These are phyloP conservation scores for Talaromyces sp. DNA, from an alignment of 2,329 filamentous ascomycete species.

Conservation along the genomic window DNA sequence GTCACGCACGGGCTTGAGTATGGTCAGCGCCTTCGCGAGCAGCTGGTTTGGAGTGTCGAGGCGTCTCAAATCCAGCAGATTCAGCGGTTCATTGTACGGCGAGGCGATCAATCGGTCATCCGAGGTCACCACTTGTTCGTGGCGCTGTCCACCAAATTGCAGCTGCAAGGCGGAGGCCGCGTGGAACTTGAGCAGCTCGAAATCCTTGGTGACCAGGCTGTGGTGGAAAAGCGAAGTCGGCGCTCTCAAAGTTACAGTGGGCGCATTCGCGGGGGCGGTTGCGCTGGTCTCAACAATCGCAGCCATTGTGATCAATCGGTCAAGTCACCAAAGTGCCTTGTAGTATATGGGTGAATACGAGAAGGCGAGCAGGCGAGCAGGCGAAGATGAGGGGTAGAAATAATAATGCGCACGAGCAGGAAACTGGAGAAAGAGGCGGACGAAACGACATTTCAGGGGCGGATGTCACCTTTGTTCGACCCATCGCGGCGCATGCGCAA, in stretches of 20 bases:
- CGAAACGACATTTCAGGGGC: background rate
- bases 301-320: background rate
- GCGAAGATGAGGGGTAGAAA: background rate
- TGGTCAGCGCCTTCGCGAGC: constrained; percentile 65
- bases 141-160: constrained; percentile 13
- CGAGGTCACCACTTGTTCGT: constrained; percentile 11
- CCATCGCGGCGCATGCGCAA: constrained; percentile 3
- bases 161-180: constrained; percentile 31
- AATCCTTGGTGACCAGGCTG: constrained; percentile 26
- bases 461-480: constrained; percentile 3
- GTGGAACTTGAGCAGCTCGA: constrained; percentile 29
- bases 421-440: constrained; percentile 13
- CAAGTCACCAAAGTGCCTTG: background rate
- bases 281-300: background rate
- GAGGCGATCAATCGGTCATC: constrained; percentile 58
- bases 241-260: constrained; percentile 8
- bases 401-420: background rate
- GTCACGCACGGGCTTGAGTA: constrained; percentile 55
- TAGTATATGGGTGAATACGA: background rate
- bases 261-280: constrained; percentile 1
- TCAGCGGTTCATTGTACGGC: constrained; percentile 65
- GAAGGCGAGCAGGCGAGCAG: background rate
- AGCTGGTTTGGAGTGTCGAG: constrained; percentile 63
- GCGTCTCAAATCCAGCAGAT: constrained; percentile 67
- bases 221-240: constrained; percentile 23